phyloP scores from a whole-genome alignment of 2,329 filamentous ascomycete genomes.

The Monilinia fructicola region DNA sequence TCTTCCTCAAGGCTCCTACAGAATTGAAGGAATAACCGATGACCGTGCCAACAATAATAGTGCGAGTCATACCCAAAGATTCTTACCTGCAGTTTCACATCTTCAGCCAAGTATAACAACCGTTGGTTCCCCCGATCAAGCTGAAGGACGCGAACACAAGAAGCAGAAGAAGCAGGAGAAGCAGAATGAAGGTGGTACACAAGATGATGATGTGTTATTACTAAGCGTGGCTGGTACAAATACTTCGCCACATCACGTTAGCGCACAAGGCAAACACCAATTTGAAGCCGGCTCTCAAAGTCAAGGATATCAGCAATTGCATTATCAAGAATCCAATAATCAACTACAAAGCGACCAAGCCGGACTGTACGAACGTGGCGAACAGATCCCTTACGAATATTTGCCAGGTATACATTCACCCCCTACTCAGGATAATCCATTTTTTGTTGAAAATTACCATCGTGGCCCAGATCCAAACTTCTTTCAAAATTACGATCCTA shows the following conservation, averaged over 20 bases:
- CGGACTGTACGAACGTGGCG: slow-evolving; percentile 21
- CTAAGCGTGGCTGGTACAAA: slow-evolving; percentile 15
- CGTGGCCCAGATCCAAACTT: slow-evolving; percentile 1
- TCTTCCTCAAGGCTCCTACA: slow-evolving; percentile 5
- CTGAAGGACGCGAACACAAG: slow-evolving; percentile 6
- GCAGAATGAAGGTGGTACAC: slow-evolving; percentile 1
- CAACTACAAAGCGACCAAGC: slow-evolving; percentile 16
- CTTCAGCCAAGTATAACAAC: slow-evolving; percentile 14
- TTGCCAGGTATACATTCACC: background rate
- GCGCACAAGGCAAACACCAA: slow-evolving; percentile 18
- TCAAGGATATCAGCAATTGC: slow-evolving; percentile 4
- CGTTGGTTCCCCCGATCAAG: background rate
- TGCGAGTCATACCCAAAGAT: slow-evolving; percentile 17
- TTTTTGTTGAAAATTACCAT: slow-evolving; percentile 7
- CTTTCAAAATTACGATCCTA: slow-evolving; percentile 5
- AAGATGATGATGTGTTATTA: background rate
- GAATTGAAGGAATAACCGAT: slow-evolving; percentile 2
- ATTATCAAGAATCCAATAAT: slow-evolving; percentile 18
- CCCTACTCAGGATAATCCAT: slow-evolving; percentile 6
- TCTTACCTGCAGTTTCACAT: slow-evolving; percentile 7
- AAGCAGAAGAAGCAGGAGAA: background rate
- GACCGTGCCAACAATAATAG: background rate
- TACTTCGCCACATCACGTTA: slow-evolving; percentile 17
- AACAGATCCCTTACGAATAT: slow-evolving; percentile 5
- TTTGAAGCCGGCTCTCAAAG: slow-evolving; percentile 6